Conservation (phyloP, 257 asterid genomes). For the Fraxinus excelsior region DNA sequence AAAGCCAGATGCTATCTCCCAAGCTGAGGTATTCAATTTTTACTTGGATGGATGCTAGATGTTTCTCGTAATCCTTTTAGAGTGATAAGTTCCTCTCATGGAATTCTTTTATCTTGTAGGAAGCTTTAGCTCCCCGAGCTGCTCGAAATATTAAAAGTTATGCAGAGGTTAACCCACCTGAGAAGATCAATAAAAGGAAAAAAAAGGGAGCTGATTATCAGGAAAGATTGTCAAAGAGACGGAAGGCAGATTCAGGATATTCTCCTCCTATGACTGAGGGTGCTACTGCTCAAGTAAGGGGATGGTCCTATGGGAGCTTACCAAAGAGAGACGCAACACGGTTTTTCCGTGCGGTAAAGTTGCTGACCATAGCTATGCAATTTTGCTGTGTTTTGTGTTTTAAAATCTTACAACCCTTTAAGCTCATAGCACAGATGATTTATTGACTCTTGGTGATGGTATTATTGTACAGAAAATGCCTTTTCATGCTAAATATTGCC, state of each 20-base stretch:
- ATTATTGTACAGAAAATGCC: not conserved
- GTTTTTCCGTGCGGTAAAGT: constrained; percentile 83
- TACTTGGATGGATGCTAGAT: constrained; percentile 23
- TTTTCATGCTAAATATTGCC: not conserved
- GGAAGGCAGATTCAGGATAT: constrained; percentile 73
- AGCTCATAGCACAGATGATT: not conserved
- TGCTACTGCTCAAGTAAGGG: constrained; percentile 93
- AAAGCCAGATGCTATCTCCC: constrained; percentile 84
- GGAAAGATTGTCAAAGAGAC: constrained; percentile 80
- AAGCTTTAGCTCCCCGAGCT: constrained; percentile 95
- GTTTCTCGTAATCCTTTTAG: constrained; percentile 14
- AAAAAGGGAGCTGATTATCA: constrained; percentile 77
- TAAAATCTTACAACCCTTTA: not conserved
- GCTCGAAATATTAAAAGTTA: constrained; percentile 91
- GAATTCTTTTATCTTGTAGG: constrained; percentile 45
- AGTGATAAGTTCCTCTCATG: constrained; percentile 18
- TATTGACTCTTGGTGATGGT: not conserved
- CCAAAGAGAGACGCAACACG: constrained; percentile 96
- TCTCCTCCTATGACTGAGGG: constrained; percentile 86
- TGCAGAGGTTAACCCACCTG: constrained; percentile 78
- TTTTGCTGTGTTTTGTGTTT: not conserved
- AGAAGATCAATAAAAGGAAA: constrained; percentile 70
- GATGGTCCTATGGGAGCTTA: constrained; percentile 94
- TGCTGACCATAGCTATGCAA: constrained; percentile 2
- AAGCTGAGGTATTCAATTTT: constrained; percentile 68